Base-by-base conservation (phyloP, 441 rosid species). In the Metrosideros polymorpha region DNA sequence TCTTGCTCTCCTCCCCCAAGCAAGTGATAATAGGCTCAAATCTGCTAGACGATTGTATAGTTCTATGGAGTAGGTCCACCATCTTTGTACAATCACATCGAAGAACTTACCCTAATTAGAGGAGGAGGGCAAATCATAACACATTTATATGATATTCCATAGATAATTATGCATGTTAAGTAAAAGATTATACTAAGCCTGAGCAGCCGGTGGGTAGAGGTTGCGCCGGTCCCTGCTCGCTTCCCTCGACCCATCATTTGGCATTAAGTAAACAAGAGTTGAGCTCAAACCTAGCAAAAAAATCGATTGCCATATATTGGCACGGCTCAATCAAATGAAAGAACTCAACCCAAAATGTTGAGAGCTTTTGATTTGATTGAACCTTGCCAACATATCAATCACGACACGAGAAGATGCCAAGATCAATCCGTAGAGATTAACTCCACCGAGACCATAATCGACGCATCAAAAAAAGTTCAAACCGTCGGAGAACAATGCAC, bases 281-380 rank as follows among this genome's bases (percentile, higher is more conserved):
- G 27, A 35, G 15, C 27, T 35, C 79, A 13, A 35, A 10, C 27
- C 79, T 71, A 22, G n/a, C 3, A 8, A 39, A 39, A 3, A 5
- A 10, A 71, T 35, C 4, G 9, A 71, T 35, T 42, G 47, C 42
- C 43, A 71, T 71, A 71, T 71, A 71, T 71, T 71, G 79, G 47
- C 79, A 71, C 79, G 79, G 79, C 79, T 71, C 79, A 71, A 71
- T 71, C 79, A 71, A 71, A 71, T 9, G 47, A 71, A 71, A 39
- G 79, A 25, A 39, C 27, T 71, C 79, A 71, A 71, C n/a, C 43
- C 79, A 22, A 22, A 35, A 39, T 3, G 27, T n/a, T 52, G 88
- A 87, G 91, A 71, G 57, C 82, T 89, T 71, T 89, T 85, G 85
- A 89, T 87, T 88, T 24, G 91, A 88, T 91, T 88, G 90, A 85